These are phyloP conservation scores for Tillandsia leiboldiana DNA, from an alignment of 176 grass and related monocot species.

Conservation along the genomic window DNA sequence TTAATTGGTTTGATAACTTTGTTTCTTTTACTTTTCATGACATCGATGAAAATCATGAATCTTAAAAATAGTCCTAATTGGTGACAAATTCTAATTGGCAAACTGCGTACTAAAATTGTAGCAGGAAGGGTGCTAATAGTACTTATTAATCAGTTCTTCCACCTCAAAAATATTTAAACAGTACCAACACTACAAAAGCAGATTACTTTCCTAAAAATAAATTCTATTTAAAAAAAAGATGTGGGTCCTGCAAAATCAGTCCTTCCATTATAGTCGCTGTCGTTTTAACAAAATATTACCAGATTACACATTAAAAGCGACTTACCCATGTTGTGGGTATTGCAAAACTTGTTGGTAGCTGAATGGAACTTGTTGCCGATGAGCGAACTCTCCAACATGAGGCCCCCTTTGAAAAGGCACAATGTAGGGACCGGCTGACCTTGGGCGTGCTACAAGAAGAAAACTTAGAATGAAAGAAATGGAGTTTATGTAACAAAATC, in stretches of 20 bases:
- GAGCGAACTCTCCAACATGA: constrained; percentile 51
- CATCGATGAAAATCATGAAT: neutral
- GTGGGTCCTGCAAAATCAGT: too few relatives aligned
- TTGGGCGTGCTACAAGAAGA: constrained; percentile 53
- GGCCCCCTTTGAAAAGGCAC: constrained; percentile 53
- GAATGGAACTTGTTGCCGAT: constrained; percentile 49
- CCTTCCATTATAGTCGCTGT: too few relatives aligned
- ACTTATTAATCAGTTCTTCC: too few relatives aligned
- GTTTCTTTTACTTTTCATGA: neutral
- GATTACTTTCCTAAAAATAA: too few relatives aligned
- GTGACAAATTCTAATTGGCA: too few relatives aligned
- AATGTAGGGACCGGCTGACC: constrained; percentile 64
- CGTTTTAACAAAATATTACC: neutral
- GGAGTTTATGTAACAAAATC: neutral
- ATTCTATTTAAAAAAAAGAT: too few relatives aligned
- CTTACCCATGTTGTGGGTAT: constrained; percentile 63
- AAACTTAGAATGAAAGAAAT: neutral
- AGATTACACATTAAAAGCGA: constrained; percentile 10
- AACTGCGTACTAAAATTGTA: neutral
- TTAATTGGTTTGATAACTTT: neutral
- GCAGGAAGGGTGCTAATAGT: neutral
- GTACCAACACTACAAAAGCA: too few relatives aligned
- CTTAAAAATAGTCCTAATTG: too few relatives aligned
- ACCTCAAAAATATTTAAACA: too few relatives aligned
- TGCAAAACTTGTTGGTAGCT: constrained; percentile 64